Percentiles rank a stretch among this genome's conserved stretches.
Conservation (phyloP, 2,329 filamentous ascomycete species). For the Fusarium transvaalense region DNA sequence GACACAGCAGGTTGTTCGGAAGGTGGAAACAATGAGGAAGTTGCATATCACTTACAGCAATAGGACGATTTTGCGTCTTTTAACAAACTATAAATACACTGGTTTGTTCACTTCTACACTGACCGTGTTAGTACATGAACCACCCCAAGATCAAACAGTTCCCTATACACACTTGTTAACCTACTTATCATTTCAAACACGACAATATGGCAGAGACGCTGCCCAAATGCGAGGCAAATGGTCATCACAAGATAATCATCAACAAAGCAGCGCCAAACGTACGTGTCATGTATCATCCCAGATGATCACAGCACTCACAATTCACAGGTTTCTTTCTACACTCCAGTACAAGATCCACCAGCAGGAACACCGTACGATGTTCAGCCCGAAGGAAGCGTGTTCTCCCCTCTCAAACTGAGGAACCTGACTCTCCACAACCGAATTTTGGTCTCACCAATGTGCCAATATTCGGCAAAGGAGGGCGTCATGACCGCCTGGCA, state of each 20-base stretch:
- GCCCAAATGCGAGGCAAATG: constrained; percentile 11
- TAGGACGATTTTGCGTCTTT: not conserved
- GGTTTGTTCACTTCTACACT: not conserved
- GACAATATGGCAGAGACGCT: not conserved
- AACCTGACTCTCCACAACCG: constrained; percentile 60
- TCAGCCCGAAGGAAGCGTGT: constrained; percentile 51
- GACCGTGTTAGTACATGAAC: not conserved
- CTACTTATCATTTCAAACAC: not conserved
- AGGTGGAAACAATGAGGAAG: not conserved
- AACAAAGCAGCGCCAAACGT: constrained; percentile 41
- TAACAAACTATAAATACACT: constrained; percentile 14
- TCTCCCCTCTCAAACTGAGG: constrained; percentile 60
- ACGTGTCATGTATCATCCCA: not conserved
- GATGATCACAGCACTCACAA: not conserved
- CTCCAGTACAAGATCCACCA: constrained; percentile 44
- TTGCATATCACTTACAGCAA: not conserved
- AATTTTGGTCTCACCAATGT: constrained; percentile 57
- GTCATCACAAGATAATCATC: constrained; percentile 31
- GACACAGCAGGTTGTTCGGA: not conserved
- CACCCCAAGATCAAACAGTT: not conserved
- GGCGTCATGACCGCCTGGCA: constrained; percentile 60
- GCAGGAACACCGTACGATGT: constrained; percentile 44
- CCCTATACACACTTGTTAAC: not conserved
- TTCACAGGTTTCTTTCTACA: constrained; percentile 43
- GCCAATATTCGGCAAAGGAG: constrained; percentile 53